These are phyloP conservation scores for Annona squamosa DNA, from an alignment of 164 flowering plant genomes.

Conservation along the genomic window DNA sequence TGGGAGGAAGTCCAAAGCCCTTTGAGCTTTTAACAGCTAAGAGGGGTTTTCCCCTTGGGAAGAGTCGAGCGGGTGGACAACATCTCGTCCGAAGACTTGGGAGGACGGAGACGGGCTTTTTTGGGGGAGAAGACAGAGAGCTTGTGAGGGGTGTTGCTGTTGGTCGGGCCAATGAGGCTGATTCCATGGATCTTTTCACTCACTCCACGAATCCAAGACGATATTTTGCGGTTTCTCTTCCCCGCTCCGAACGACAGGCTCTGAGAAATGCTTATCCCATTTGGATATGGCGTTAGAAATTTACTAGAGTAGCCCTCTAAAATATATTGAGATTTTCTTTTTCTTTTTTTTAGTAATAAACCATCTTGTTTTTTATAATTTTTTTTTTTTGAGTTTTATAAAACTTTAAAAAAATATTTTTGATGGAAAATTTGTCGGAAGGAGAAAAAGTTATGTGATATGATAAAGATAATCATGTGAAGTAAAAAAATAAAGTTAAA, in stretches of 20 bases:
- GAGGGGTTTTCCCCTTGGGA: neutral
- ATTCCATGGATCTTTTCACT: conserved; percentile 7
- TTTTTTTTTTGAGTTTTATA: no score
- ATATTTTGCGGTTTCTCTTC: neutral
- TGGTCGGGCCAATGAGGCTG: conserved; percentile 1
- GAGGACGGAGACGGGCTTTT: neutral
- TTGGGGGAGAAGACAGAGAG: neutral
- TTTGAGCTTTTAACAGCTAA: conserved; percentile 44
- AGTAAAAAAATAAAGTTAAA: no score
- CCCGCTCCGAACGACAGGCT: neutral
- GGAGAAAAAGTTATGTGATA: no score
- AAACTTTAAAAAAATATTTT: no score
- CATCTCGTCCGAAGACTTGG: neutral
- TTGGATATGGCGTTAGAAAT: neutral
- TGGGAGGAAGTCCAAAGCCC: conserved; percentile 64
- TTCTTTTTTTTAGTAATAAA: no score
- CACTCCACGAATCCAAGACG: neutral
- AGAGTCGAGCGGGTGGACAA: neutral
- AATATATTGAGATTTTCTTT: no score
- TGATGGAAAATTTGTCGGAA: no score
- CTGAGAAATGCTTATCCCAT: neutral
- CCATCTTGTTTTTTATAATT: no score
- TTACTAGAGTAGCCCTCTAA: neutral
- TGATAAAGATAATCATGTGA: no score
- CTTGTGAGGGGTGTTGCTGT: conserved; percentile 5